These are phyloP conservation scores for Tulasnella sp. DNA, from an alignment of 768 basidiomycete genomes.

Conservation along the genomic window DNA sequence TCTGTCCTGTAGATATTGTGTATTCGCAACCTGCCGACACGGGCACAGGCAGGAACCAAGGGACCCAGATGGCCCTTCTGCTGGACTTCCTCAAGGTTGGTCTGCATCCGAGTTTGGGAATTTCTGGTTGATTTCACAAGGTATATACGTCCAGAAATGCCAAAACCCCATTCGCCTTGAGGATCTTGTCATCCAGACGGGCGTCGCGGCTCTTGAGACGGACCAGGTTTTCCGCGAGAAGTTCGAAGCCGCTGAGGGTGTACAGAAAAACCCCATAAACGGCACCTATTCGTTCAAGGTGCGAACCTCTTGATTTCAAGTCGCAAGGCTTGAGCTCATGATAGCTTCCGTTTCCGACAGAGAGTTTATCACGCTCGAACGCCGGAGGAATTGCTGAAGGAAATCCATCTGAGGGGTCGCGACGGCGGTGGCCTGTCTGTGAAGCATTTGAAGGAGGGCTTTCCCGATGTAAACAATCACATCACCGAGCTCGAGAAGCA, in stretches of 20 bases:
- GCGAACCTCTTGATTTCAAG: conserved; percentile 26
- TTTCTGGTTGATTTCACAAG: background rate
- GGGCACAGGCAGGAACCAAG: conserved; percentile 72
- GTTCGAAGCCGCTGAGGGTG: conserved; percentile 75
- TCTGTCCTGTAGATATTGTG: conserved; percentile 53
- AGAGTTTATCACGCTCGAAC: conserved; percentile 40
- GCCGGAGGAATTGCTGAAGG: conserved; percentile 75
- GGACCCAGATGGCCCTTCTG: conserved; percentile 82
- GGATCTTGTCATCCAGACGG: conserved; percentile 78
- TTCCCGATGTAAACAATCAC: conserved; percentile 79
- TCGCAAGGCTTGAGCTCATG: background rate
- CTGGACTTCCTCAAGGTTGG: conserved; percentile 74
- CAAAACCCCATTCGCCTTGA: conserved; percentile 77
- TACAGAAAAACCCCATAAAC: conserved; percentile 76
- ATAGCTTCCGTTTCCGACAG: conserved; percentile 57
- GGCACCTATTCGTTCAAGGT: conserved; percentile 85
- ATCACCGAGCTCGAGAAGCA: conserved; percentile 88
- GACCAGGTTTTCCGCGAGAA: conserved; percentile 53
- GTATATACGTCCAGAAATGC: conserved; percentile 41
- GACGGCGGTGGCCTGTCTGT: conserved; percentile 83
- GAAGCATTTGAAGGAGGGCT: conserved; percentile 79
- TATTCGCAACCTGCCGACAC: conserved; percentile 88
- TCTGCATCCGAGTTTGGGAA: background rate
- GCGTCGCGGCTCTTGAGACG: conserved; percentile 65
- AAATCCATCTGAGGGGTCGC: conserved; percentile 79